Evolutionary conservation across 768 basidiomycete genomes (phyloP), one percentile per base, ranked within the genome.

Genomic region (Lactarius sp.): DNA sequence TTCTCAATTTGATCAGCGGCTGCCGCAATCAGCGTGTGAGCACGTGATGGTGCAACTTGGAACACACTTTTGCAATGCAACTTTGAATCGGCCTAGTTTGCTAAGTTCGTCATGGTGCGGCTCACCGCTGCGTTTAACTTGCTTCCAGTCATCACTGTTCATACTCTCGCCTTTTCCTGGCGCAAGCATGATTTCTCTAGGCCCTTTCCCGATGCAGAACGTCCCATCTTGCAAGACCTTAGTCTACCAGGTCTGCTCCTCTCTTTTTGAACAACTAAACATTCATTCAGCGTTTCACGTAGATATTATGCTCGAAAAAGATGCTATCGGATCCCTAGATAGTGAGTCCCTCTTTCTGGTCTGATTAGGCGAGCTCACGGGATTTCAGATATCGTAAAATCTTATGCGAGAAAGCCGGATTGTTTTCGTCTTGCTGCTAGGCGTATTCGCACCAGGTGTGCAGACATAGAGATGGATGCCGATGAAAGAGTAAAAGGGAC

Each of bases 351-450:
- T 34, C 13, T 22, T 34, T 42, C 2, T 22, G 27, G 37, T 13
- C n/a, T 34, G 18, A 31, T 22, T 16, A 39, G 20, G 36, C 18
- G 2, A 33, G 20, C 33, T 51, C 16, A 41, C 4, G 34, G 34
- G 13, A 7, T 8, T 7, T 46, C 27, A 53, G 36, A 18, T 44
- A 41, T 37, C 12, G 16, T 39, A 47, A 54, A 41, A 7, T 22
- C 47, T 37, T 61, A 61, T 20, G 18, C 20, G 41, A 59, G 44
- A 54, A 68, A 66, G 41, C 67, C 67, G 3, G 68, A 68, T 46
- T 68, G 68, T 54, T 68, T 68, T 55, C 61, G 68, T 18, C 52
- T 47, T 37, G 68, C 66, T 33, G 67, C 50, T 37, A 56, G 56
- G 49, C 61, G 52, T 31, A 69, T 59, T 52, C 49, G 58, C 60